phyloP scores from a whole-genome alignment of 225 moss, liverwort and hornwort genomes.

The Polytrichum formosum region DNA sequence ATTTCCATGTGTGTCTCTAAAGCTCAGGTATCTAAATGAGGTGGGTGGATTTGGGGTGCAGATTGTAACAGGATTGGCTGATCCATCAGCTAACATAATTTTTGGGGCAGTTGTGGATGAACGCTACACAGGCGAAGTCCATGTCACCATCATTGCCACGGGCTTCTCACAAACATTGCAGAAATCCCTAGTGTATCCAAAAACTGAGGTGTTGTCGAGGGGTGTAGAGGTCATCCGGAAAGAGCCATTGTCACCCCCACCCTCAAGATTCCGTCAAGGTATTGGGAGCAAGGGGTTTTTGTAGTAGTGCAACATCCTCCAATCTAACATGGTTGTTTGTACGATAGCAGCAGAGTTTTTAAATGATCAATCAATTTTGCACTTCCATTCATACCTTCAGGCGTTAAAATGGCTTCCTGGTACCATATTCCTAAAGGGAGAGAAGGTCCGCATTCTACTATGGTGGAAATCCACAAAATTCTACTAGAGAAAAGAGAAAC shows the following conservation, averaged over 20 bases:
- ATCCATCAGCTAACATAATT: constrained; percentile 80
- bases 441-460: too few species aligned
- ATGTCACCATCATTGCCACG: constrained; percentile 87
- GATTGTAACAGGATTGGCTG: constrained; percentile 78
- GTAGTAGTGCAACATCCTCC: constrained; percentile 21
- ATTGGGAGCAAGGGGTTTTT: constrained; percentile 79
- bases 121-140: constrained; percentile 66
- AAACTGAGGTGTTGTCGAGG: constrained; percentile 46
- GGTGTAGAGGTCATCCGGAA: constrained; percentile 60
- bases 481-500: too few species aligned
- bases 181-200: constrained; percentile 72
- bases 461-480: too few species aligned
- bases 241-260: constrained; percentile 60
- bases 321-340: not conserved
- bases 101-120: constrained; percentile 66
- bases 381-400: not conserved
- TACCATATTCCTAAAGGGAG: too few species aligned
- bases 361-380: not conserved
- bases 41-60: constrained; percentile 14
- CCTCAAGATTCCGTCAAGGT: constrained; percentile 71
- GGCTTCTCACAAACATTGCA: constrained; percentile 90
- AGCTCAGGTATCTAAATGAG: too few species aligned
- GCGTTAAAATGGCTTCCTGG: too few species aligned
- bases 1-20: too few species aligned
- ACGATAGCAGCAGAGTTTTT: not conserved